phyloP scores from a whole-genome alignment of 371 early-diverging fungal genomes.

The Mortierella sp. region DNA sequence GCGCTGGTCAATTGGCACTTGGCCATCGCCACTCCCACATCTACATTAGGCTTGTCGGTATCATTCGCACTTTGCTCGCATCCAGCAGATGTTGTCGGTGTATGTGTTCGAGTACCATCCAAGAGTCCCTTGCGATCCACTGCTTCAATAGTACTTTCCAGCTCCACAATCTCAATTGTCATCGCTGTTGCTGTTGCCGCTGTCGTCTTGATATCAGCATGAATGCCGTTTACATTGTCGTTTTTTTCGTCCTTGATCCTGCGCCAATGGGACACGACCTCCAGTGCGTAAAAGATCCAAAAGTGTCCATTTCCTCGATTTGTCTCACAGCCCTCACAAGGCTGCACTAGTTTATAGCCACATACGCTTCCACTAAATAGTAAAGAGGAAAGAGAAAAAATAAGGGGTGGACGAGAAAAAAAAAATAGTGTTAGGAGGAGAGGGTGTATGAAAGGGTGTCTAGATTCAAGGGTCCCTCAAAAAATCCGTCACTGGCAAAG shows the following conservation, averaged over 20 bases:
- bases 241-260: neutral
- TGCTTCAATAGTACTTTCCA: neutral
- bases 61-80: neutral
- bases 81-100: neutral
- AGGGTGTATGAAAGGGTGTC: neutral
- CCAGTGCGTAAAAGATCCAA: neutral
- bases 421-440: neutral
- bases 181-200: neutral
- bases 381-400: neutral
- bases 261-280: conserved; percentile 2
- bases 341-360: neutral
- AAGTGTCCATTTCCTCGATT: neutral
- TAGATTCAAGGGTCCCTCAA: neutral
- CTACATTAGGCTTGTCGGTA: neutral
- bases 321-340: neutral
- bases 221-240: too few relatives aligned
- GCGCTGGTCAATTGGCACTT: neutral
- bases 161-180: neutral
- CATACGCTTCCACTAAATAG: neutral
- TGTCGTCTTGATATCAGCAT: neutral
- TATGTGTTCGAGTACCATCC: neutral
- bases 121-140: neutral
- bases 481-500: neutral
- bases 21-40: neutral
- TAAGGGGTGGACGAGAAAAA: neutral